Percentiles rank a stretch among this genome's conserved stretches.
Evolutionary conservation across 176 grass and related monocot species (phyloP).

Genomic region (Poa annua): DNA sequence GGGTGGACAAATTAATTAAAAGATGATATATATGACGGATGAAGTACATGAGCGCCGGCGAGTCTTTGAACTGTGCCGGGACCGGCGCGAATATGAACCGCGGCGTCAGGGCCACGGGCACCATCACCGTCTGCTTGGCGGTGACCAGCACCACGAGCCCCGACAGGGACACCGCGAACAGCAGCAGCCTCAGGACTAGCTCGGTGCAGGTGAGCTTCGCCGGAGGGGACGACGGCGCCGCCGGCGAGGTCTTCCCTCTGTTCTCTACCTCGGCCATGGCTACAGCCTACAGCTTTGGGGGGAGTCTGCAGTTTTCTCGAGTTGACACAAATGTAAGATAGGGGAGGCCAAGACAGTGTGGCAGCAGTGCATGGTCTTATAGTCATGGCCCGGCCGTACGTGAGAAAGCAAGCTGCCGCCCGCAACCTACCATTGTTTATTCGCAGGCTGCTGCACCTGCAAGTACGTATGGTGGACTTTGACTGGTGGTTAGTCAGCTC

Average conservation of each 20-base stretch:
- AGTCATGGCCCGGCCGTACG: neutral
- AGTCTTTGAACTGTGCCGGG: constrained; percentile 66
- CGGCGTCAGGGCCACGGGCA: constrained; percentile 2
- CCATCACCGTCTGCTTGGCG: constrained; percentile 49
- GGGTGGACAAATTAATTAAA: neutral
- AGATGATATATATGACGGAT: neutral
- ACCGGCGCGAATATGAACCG: neutral
- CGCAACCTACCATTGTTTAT: neutral
- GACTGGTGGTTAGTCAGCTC: neutral
- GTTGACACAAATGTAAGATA: neutral
- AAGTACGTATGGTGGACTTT: neutral
- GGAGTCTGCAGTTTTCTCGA: neutral
- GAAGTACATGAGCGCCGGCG: constrained; percentile 69
- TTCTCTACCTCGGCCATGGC: constrained; percentile 28
- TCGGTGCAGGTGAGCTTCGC: constrained; percentile 38
- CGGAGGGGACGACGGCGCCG: neutral
- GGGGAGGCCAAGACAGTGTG: neutral
- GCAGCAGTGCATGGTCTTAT: neutral
- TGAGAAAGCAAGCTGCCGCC: neutral
- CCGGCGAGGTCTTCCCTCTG: neutral
- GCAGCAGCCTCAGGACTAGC: constrained; percentile 46
- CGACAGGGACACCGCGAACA: constrained; percentile 57
- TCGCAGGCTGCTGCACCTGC: neutral
- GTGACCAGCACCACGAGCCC: constrained; percentile 66
- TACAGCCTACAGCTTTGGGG: neutral